A percentile compares a stretch with the other conserved stretches of the same genome.
These are phyloP conservation scores for Fagopyrum tataricum DNA, from an alignment of 148 eudicot species.

Conservation along the genomic window DNA sequence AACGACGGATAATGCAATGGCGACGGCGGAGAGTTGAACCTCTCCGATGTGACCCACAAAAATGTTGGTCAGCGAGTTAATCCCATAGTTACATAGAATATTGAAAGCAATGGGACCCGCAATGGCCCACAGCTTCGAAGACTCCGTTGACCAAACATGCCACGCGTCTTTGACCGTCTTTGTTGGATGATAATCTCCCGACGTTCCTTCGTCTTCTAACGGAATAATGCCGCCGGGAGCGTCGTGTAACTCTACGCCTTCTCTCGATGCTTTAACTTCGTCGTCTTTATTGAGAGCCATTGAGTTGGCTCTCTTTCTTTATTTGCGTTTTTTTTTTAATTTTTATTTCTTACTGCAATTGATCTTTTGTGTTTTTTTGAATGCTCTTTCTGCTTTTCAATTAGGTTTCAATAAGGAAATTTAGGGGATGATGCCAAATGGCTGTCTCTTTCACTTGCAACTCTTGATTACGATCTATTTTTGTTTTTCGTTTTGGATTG, in stretches of 20 bases:
- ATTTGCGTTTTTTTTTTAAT: not conserved
- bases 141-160: slow-evolving; percentile 37
- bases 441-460: not conserved
- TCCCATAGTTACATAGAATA: slow-evolving; percentile 87
- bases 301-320: not conserved
- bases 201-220: not conserved
- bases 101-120: slow-evolving; percentile 91
- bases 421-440: slow-evolving; percentile 4
- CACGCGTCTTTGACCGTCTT: slow-evolving; percentile 31
- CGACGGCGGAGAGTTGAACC: slow-evolving; percentile 86
- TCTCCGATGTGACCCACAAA: slow-evolving; percentile 92
- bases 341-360: not conserved
- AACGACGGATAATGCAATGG: slow-evolving; percentile 77
- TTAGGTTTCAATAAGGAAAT: not conserved
- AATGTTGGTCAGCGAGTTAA: slow-evolving; percentile 77
- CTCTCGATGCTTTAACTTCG: not conserved
- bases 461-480: not conserved
- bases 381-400: slow-evolving; percentile 3
- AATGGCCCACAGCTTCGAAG: slow-evolving; percentile 63
- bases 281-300: slow-evolving; percentile 4
- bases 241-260: not conserved
- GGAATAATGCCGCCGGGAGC: not conserved
- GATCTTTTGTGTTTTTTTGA: not conserved
- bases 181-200: slow-evolving; percentile 53
- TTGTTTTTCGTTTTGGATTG: slow-evolving; percentile 1